phyloP scores from a whole-genome alignment of 768 basidiomycete species.

The Leucosporidium creatinivorum region DNA sequence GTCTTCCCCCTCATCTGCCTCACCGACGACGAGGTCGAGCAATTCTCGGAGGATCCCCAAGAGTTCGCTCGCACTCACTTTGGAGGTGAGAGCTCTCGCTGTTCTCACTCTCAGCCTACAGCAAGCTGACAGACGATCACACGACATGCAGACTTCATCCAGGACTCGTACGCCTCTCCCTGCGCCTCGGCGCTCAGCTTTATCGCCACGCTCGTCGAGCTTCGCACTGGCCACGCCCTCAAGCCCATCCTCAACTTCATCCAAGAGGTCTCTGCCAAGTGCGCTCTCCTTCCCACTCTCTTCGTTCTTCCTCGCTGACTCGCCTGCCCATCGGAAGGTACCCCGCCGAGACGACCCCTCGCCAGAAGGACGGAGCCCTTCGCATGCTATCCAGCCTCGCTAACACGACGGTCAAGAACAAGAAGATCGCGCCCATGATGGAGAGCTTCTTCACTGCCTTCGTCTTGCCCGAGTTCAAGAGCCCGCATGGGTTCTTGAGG shows the following conservation, averaged over 20 bases:
- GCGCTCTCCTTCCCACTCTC: background rate
- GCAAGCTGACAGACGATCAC: background rate
- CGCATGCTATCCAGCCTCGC: slow-evolving; percentile 72
- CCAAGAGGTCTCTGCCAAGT: slow-evolving; percentile 61
- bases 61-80: slow-evolving; percentile 71
- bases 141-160: slow-evolving; percentile 64
- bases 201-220: slow-evolving; percentile 67
- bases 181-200: slow-evolving; percentile 67
- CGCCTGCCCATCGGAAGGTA: slow-evolving; percentile 11
- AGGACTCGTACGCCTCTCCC: slow-evolving; percentile 66
- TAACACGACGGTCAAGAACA: slow-evolving; percentile 70
- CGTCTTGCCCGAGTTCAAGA: slow-evolving; percentile 65
- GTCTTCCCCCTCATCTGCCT: slow-evolving; percentile 83
- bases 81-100: slow-evolving; percentile 48
- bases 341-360: slow-evolving; percentile 41
- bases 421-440: slow-evolving; percentile 64
- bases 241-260: slow-evolving; percentile 71
- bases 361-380: slow-evolving; percentile 74
- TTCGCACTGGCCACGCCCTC: slow-evolving; percentile 73
- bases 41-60: slow-evolving; percentile 74
- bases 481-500: slow-evolving; percentile 63
- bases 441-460: slow-evolving; percentile 67
- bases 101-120: background rate
- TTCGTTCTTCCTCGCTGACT: no score
- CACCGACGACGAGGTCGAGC: slow-evolving; percentile 56